phyloP scores from a whole-genome alignment of 1,284 basidiomycete genomes.

The Austropuccinia psidii region DNA sequence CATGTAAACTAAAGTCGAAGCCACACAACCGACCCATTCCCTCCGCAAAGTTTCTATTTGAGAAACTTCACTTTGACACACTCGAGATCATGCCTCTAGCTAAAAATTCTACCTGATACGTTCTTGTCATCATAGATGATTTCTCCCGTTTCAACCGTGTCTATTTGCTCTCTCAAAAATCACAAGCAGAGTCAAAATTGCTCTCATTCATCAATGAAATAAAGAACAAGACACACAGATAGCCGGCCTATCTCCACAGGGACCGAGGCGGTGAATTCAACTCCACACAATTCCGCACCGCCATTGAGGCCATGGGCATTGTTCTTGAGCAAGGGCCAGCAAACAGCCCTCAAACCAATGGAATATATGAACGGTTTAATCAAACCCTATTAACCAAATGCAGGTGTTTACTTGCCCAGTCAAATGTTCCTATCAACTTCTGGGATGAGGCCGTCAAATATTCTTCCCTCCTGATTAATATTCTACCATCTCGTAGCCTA shows the following conservation, averaged over 20 bases:
- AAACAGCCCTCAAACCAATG: not conserved
- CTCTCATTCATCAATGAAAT: not conserved
- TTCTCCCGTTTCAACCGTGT: constrained; percentile 6
- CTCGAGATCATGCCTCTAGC: not conserved
- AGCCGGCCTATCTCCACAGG: not conserved
- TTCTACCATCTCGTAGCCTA: not conserved
- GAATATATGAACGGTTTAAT: not conserved
- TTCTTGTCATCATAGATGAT: not conserved
- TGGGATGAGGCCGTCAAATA: constrained; percentile 9
- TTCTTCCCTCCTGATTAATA: not conserved
- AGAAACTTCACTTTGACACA: not conserved
- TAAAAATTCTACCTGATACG: not conserved
- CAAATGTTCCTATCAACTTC: not conserved
- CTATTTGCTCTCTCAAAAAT: not conserved
- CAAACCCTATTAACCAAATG: not conserved
- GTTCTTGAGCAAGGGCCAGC: constrained; percentile 1
- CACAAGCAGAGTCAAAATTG: not conserved
- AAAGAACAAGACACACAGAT: not conserved
- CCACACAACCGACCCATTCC: not conserved
- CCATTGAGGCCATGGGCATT: not conserved
- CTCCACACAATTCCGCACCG: not conserved
- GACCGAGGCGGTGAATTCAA: not conserved
- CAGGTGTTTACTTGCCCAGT: not conserved
- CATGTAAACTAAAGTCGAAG: not conserved
- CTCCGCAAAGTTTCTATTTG: not conserved